Conservation (phyloP, 805 yeast genomes). For the Kodamaea kaohsiungensis region DNA sequence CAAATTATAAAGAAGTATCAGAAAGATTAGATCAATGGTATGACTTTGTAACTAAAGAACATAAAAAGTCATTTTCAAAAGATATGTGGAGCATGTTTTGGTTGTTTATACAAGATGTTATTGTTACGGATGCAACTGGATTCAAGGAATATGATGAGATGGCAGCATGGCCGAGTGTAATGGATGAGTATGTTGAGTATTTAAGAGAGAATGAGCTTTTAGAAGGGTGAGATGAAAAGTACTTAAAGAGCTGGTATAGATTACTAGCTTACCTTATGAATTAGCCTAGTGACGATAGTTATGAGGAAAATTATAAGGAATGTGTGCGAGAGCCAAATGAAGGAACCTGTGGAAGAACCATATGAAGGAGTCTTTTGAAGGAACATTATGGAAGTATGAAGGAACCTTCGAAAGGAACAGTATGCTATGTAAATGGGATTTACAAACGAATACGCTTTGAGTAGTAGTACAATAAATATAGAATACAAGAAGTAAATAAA, state of each 20-base stretch:
- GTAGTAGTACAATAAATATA: not conserved
- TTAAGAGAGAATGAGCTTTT: constrained; percentile 30
- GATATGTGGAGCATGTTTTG: constrained; percentile 89
- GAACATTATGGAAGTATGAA: too few species aligned
- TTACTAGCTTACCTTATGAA: not conserved
- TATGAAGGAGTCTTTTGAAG: too few species aligned
- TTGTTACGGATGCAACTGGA: constrained; percentile 45
- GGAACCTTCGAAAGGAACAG: too few species aligned
- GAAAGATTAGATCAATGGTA: constrained; percentile 57
- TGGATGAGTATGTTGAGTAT: constrained; percentile 80
- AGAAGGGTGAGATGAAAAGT: not conserved
- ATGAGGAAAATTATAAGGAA: too few species aligned
- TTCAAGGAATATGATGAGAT: constrained; percentile 68
- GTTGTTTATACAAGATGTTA: constrained; percentile 57
- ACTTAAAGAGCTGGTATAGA: not conserved
- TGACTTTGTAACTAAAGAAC: constrained; percentile 46
- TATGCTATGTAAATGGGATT: too few species aligned
- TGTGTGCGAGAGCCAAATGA: too few species aligned
- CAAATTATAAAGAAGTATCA: constrained; percentile 17
- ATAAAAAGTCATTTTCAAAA: constrained; percentile 53
- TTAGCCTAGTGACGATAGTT: too few species aligned
- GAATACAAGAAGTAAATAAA: not conserved
- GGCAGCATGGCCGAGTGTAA: constrained; percentile 89
- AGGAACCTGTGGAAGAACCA: too few species aligned
- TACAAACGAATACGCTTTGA: too few species aligned